These are phyloP conservation scores for Triadica sebifera DNA, from an alignment of 345 rosid genomes.

Conservation along the genomic window DNA sequence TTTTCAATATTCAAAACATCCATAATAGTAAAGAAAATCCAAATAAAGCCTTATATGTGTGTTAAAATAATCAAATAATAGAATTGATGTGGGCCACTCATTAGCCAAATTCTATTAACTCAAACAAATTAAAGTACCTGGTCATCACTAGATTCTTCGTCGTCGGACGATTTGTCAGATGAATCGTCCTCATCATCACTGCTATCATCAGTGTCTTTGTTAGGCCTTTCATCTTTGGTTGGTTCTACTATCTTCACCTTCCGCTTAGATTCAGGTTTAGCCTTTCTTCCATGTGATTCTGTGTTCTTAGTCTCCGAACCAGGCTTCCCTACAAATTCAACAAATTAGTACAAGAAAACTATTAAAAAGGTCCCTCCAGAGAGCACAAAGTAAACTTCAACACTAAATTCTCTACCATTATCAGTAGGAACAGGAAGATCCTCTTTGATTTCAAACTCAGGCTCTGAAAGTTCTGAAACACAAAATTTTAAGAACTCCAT, in stretches of 20 bases:
- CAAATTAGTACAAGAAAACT: not conserved
- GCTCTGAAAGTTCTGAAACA: conserved; percentile 18
- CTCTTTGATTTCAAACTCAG: conserved; percentile 23
- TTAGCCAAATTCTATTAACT: not conserved
- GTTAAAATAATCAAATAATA: not conserved
- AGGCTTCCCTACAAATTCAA: conserved; percentile 27
- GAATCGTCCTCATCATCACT: conserved; percentile 30
- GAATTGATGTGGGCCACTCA: not conserved
- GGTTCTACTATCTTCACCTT: conserved; percentile 48
- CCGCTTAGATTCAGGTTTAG: conserved; percentile 30
- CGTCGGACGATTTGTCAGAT: conserved; percentile 34
- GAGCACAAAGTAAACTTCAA: not conserved
- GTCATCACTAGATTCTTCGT: conserved; percentile 42
- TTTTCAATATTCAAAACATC: conserved; percentile 5
- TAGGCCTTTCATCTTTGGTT: conserved; percentile 28
- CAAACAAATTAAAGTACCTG: conserved; percentile 29
- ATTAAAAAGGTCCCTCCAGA: not conserved
- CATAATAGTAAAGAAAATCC: not conserved
- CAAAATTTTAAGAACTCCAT: not conserved
- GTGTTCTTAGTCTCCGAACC: conserved; percentile 16
- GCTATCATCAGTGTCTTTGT: conserved; percentile 26
- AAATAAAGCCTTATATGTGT: not conserved
- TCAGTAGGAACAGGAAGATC: conserved; percentile 19
- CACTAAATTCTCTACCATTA: conserved; percentile 29
- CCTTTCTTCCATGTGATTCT: conserved; percentile 9